Percentiles rank a stretch among this genome's conserved stretches.
phyloP scores from a whole-genome alignment of 2,329 filamentous ascomycete genomes.

The Arthrobotrys iridis region DNA sequence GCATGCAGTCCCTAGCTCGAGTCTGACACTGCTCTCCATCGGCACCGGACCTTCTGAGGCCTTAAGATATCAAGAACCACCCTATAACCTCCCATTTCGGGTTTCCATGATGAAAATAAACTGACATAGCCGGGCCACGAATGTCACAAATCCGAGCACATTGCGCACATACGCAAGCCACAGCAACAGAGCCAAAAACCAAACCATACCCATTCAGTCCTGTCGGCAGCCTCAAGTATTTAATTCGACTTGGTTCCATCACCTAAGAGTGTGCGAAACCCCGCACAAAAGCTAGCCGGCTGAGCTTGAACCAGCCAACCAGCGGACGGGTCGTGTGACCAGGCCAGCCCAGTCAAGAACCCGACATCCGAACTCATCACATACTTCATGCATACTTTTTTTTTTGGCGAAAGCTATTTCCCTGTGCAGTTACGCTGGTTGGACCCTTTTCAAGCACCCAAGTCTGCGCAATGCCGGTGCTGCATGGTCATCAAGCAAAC shows the following conservation, averaged over 20 bases:
- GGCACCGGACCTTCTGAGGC: background rate
- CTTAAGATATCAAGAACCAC: background rate
- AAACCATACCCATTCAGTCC: background rate
- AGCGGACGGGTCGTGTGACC: constrained; percentile 8
- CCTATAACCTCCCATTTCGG: background rate
- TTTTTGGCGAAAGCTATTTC: background rate
- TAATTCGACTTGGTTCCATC: background rate
- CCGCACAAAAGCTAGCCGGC: constrained; percentile 11
- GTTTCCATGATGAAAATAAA: background rate
- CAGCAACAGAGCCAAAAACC: constrained; percentile 6
- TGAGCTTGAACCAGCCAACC: background rate
- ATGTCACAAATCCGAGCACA: background rate
- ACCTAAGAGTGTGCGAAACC: background rate
- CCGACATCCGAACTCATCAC: constrained; percentile 13
- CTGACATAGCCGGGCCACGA: background rate
- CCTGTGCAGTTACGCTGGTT: background rate
- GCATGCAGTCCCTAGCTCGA: background rate
- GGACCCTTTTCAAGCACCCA: constrained; percentile 10
- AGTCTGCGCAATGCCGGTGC: constrained; percentile 7
- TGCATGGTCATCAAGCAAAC: constrained; percentile 13
- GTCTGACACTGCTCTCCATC: background rate
- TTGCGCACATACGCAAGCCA: constrained; percentile 10
- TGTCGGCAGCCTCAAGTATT: background rate
- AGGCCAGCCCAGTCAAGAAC: constrained; percentile 16
- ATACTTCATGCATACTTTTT: background rate